Base-by-base conservation (phyloP, 2,329 filamentous ascomycete genomes). In the Calonectria pseudoreteaudii region DNA sequence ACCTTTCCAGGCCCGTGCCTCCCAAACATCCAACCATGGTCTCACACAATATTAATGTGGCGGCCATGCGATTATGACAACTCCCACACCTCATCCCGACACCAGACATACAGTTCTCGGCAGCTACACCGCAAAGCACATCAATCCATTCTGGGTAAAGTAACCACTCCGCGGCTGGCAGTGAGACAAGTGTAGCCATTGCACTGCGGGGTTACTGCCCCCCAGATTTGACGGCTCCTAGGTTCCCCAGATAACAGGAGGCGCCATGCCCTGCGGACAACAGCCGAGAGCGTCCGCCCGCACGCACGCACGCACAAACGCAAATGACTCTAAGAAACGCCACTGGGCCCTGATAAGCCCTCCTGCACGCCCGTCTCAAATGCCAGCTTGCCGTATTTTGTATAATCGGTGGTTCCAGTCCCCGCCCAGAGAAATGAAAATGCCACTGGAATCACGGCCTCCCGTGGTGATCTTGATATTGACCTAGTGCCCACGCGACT, bases 141-240 rank as follows among this genome's bases (percentile, higher is more conserved):
- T 34, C 68, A 26, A n/a, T 36, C 44, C 56, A 28, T 60, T 36
- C 44, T 28, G 26, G 23, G 67, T 50, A 56, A 52, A 34, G 64
- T 44, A 31, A 41, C 36, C 44, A 52, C 53, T 28, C 67, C n/a
- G 52, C 28, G 23, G 53, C 65, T 26, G 34, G 50, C 49, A 62
- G 66, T 66, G 56, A 72, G 70, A 68, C 56, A 60, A 16, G 58
- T 65, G 58, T 49, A 65, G 56, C 66, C 56, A 72, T 58, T 28
- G 52, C 66, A 26, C 49, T 72, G 70, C 70, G 66, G 70, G 70
- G 70, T 69, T 49, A n/a, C 34, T 69, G 28, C 64, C 53, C 70
- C 70, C 70, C 70, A 65, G 70, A 69, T 66, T 68, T 18, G 65
- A 50, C 70, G 34, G 7, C 34, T 68, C 23, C 23, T 30, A 7